These are phyloP conservation scores for Colletotrichum lindemuthianum DNA, from an alignment of 2,329 filamentous ascomycete genomes.

Conservation along the genomic window DNA sequence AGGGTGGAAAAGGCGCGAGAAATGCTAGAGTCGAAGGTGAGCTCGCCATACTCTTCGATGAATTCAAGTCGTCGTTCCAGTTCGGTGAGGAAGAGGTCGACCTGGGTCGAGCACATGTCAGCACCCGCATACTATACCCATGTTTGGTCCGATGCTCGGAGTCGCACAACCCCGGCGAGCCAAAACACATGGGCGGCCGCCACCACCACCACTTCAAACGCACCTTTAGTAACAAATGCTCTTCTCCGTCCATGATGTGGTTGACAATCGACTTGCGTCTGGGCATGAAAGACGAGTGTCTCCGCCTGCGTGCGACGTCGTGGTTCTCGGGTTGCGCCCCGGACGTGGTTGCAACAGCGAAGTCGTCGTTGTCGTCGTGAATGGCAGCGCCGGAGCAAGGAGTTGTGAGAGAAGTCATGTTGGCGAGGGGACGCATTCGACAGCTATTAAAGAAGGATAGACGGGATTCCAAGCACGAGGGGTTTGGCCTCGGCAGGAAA, in stretches of 20 bases:
- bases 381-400: constrained; percentile 47
- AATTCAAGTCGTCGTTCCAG: constrained; percentile 88
- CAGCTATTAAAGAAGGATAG: neutral
- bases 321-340: constrained; percentile 50
- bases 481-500: constrained; percentile 21
- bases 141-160: constrained; percentile 15
- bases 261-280: constrained; percentile 68
- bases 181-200: neutral
- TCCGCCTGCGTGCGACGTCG: constrained; percentile 53
- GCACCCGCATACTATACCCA: neutral
- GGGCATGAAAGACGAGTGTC: constrained; percentile 67
- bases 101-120: constrained; percentile 51
- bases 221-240: constrained; percentile 68
- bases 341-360: constrained; percentile 50
- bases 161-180: neutral
- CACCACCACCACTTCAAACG: constrained; percentile 7
- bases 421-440: constrained; percentile 36
- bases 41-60: constrained; percentile 86
- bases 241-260: constrained; percentile 71
- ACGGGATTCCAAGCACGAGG: neutral
- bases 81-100: constrained; percentile 85
- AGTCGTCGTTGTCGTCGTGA: constrained; percentile 46
- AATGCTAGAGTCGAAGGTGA: constrained; percentile 85
- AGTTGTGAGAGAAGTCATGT: constrained; percentile 52
- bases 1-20: constrained; percentile 87